Conservation (phyloP, 2,329 filamentous ascomycete genomes). For the Furcasterigmium furcatum region DNA sequence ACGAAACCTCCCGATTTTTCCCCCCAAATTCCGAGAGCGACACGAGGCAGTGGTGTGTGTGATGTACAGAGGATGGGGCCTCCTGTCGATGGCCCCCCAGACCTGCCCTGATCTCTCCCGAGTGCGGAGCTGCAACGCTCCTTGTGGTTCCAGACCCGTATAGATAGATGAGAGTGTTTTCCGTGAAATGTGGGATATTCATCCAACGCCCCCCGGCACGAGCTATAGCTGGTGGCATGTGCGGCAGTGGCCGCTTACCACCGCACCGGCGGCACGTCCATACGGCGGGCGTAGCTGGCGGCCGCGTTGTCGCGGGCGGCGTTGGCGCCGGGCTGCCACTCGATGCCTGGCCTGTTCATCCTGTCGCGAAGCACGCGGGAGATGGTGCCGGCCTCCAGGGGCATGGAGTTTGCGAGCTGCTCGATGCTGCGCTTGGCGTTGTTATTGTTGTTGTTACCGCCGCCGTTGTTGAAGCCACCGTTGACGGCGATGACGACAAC, state of each 20-base stretch:
- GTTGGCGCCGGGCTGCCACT: slow-evolving; percentile 4
- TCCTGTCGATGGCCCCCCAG: too few relatives aligned
- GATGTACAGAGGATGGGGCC: too few relatives aligned
- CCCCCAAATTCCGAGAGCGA: too few relatives aligned
- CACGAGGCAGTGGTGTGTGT: too few relatives aligned
- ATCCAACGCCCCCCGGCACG: too few relatives aligned
- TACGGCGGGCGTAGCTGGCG: background rate
- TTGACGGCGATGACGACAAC: slow-evolving; percentile 44
- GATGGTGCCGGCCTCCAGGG: slow-evolving; percentile 10
- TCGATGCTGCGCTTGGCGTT: slow-evolving; percentile 18
- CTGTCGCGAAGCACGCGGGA: slow-evolving; percentile 2
- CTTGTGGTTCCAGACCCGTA: background rate
- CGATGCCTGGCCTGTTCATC: slow-evolving; percentile 1
- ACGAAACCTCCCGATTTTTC: too few relatives aligned
- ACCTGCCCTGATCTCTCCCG: too few relatives aligned
- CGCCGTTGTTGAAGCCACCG: slow-evolving; percentile 14
- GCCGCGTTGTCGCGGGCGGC: slow-evolving; percentile 1
- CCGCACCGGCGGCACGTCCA: background rate
- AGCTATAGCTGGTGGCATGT: too few relatives aligned
- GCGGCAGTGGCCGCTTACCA: slow-evolving; percentile 1
- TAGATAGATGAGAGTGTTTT: background rate
- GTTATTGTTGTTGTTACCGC: slow-evolving; percentile 25
- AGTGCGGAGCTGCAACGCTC: too few relatives aligned
- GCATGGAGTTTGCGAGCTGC: slow-evolving; percentile 14
- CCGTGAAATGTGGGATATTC: background rate